Conservation (phyloP, 2,329 filamentous ascomycete genomes). For the Aspergillus phoenicis region DNA sequence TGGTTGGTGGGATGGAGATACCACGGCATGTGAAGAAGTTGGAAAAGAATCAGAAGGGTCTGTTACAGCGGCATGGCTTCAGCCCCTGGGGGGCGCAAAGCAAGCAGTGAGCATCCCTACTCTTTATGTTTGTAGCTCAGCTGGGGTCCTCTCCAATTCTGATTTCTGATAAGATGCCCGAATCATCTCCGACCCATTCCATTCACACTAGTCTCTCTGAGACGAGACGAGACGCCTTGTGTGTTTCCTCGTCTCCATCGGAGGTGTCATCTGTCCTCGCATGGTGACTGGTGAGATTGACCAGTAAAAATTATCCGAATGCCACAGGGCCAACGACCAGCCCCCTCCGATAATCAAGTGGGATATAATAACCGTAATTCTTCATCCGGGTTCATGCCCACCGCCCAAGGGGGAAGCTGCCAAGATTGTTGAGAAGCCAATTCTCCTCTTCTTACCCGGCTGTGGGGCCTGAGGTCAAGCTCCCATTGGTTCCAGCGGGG, state of each 20-base stretch:
- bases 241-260: background rate
- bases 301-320: background rate
- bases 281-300: background rate
- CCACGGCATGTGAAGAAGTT: too few species aligned
- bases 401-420: background rate
- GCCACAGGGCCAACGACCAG: background rate
- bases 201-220: background rate
- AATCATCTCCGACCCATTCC: background rate
- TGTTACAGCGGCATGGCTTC: too few species aligned
- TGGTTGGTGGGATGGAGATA: too few species aligned
- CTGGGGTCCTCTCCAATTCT: background rate
- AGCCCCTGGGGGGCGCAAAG: background rate
- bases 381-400: background rate
- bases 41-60: too few species aligned
- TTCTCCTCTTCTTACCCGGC: constrained; percentile 7
- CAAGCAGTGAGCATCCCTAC: too few species aligned
- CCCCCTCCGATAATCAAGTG: too few species aligned
- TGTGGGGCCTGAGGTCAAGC: background rate
- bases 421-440: constrained; percentile 22
- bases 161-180: constrained; percentile 1
- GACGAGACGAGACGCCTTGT: background rate
- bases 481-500: constrained; percentile 13
- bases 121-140: background rate
- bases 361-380: background rate
- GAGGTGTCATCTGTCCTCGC: background rate